Evolutionary conservation across 768 basidiomycete genomes (phyloP), one percentile per base, ranked within the genome.

Genomic region (Mycena floridula): DNA sequence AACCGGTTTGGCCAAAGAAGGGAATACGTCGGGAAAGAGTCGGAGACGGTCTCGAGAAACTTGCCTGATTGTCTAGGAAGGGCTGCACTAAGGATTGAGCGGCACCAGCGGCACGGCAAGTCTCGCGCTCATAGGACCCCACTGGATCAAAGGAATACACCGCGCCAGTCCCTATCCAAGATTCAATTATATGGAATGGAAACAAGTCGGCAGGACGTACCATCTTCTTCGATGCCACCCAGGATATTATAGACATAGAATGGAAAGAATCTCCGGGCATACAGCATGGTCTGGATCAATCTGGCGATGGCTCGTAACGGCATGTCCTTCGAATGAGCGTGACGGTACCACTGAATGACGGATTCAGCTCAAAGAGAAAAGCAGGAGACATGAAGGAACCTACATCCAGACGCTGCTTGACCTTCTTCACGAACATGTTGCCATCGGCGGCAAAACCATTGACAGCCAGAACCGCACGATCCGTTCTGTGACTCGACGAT

Each of bases 111-210:
- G 94, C 93, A 51, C 96, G 85, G 69, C 94, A 98, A 25, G 89
- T 80, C 68, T 96, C 93, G 49, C 96, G 87, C 67, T 98, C 94
- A 64, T 99, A 99, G 40, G 89, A 93, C 21, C 96, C 96, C 25
- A 98, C 92, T 28, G 96, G 96, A 66, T 99, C 96, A 64, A 96
- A 99, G n/a, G 95, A 97, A 74, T 99, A 99, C 24, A 99, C 94
- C 9, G 95, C 91, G 43, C 96, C 96, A 28, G 89, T 81, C 9
- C 94, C 92, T 95, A 35, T 15, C 18, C 3, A 18, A 18, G 60
- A 4, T 23, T 11, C n/a, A 8, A 16, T 39, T 5, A 4, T 24
- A 39, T 16, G 9, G 13, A 3, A 3, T 18, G 15, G 16, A 24
- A 13, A 22, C 28, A 7, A 22, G 7, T 13, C 26, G 25, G 7